Conservation (phyloP, 2,329 filamentous ascomycete genomes). For the Conoideocrella luteorostrata region DNA sequence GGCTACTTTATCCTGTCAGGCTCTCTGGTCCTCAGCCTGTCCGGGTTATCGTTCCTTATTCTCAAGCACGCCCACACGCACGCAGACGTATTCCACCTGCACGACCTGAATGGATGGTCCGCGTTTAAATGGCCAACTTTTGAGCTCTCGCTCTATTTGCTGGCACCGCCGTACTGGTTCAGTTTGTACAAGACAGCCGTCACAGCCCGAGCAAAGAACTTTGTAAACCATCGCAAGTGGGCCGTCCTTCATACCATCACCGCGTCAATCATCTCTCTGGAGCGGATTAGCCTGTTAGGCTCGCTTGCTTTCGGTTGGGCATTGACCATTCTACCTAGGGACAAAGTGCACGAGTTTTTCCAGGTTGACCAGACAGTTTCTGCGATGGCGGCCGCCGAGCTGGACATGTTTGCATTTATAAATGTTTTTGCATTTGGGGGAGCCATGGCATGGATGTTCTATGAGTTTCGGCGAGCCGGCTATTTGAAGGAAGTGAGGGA, state of each 20-base stretch:
- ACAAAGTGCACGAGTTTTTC: background rate
- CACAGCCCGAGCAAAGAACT: background rate
- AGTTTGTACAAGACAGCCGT: background rate
- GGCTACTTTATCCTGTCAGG: background rate
- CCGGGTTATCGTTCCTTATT: background rate
- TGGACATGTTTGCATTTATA: slow-evolving; percentile 2
- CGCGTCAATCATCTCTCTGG: background rate
- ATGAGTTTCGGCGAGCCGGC: too few relatives aligned
- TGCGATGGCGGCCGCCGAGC: background rate
- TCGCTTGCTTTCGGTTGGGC: background rate
- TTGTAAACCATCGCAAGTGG: background rate
- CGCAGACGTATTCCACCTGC: background rate
- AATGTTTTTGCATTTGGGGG: too few relatives aligned
- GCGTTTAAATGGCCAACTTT: background rate
- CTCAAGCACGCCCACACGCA: background rate
- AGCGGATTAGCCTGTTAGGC: background rate
- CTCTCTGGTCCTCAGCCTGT: background rate
- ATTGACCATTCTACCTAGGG: background rate
- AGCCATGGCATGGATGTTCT: too few relatives aligned
- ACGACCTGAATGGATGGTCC: background rate
- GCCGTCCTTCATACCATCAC: background rate
- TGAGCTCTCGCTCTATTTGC: background rate
- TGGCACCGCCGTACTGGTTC: background rate
- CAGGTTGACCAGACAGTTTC: background rate
- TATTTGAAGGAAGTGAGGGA: too few relatives aligned